Evolutionary conservation across 2,329 filamentous ascomycete species (phyloP).

Genomic region (Clathrospora elynae): DNA sequence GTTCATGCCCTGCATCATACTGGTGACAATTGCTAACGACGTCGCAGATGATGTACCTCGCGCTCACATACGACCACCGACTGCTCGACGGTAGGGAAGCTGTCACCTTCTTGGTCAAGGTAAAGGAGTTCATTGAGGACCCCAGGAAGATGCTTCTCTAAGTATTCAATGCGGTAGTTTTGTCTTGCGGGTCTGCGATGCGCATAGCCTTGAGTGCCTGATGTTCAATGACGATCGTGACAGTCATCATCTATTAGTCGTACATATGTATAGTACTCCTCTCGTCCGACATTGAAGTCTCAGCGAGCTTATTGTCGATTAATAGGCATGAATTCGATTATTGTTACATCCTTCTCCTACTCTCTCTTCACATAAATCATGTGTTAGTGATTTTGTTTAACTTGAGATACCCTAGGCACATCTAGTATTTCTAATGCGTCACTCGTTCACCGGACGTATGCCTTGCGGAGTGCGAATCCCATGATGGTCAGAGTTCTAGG

Average conservation of each 20-base stretch:
- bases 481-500: not conserved
- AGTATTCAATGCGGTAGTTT: not conserved
- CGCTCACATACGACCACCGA: conserved; percentile 96
- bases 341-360: no score
- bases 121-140: conserved; percentile 98
- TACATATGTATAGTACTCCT: no score
- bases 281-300: no score
- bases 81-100: conserved; percentile 94
- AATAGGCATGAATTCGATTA: no score
- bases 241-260: no score
- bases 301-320: no score
- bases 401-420: no score
- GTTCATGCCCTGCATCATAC: conserved; percentile 23
- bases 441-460: not conserved
- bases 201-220: no score
- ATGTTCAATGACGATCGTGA: no score
- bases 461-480: not conserved
- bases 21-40: conserved; percentile 14
- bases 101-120: conserved; percentile 92
- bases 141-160: conserved; percentile 83
- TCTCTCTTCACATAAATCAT: no score
- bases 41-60: conserved; percentile 91
- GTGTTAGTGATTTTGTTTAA: no score
- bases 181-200: conserved; percentile 1
- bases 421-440: no score